Evolutionary conservation across 495 filamentous ascomycete species (phyloP).

Genomic region (Tuber brumale): DNA sequence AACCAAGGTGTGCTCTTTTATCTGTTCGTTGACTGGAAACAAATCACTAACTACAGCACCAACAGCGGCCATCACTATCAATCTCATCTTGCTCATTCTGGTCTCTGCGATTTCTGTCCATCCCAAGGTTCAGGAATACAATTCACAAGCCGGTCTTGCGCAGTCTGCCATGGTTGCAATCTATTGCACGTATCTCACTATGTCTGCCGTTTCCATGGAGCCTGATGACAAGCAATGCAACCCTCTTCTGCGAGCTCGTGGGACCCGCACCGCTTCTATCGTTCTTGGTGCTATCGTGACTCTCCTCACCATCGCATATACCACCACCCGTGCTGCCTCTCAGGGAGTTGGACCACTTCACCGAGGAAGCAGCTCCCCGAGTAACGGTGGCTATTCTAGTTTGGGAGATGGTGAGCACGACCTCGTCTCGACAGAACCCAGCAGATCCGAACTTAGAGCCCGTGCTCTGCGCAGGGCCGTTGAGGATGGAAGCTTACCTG

Average conservation of each 20-base stretch:
- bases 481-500: constrained; percentile 81
- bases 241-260: constrained; percentile 78
- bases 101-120: constrained; percentile 83
- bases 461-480: constrained; percentile 87
- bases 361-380: constrained; percentile 56
- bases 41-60: constrained; percentile 27
- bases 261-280: constrained; percentile 81
- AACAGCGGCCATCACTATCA: constrained; percentile 62
- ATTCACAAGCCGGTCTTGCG: constrained; percentile 85
- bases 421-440: constrained; percentile 82
- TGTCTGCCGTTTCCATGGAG: constrained; percentile 98
- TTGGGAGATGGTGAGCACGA: constrained; percentile 66
- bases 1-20: constrained; percentile 61
- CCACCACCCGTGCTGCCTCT: constrained; percentile 91
- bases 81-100: constrained; percentile 73
- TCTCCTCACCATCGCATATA: constrained; percentile 95
- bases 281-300: constrained; percentile 90
- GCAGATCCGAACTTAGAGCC: constrained; percentile 80
- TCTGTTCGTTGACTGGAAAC: not conserved
- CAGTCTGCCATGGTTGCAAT: constrained; percentile 96
- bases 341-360: constrained; percentile 78
- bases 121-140: constrained; percentile 82
- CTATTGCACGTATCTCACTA: constrained; percentile 97
- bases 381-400: constrained; percentile 53
- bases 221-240: constrained; percentile 94